Base-by-base conservation (phyloP, 495 filamentous ascomycete genomes). In the Sabuloglossum arenarium region DNA sequence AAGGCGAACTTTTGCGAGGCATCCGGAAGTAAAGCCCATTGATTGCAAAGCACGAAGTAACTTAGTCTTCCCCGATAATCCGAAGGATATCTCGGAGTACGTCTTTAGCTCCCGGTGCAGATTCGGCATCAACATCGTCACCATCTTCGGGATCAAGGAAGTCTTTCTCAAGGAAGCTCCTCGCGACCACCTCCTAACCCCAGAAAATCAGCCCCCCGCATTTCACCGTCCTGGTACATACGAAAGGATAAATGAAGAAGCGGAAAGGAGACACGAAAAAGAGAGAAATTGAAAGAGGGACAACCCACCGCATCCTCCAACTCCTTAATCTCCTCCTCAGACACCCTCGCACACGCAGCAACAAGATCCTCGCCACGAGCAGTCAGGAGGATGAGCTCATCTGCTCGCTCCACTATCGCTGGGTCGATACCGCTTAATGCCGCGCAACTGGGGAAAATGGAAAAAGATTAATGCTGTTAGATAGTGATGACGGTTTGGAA, bases 361-460 rank as follows among this genome's bases (percentile, higher is more conserved):
- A 86, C 75, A 43, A 89, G 66, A 61, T 91, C 85, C 63, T 89
- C 86, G 23, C 86, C 85, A 56, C 75, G 76, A 25, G 78, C 79
- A 39, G 79, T 69, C 53, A 94, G 68, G 19, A 78, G 68, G 30
- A 83, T 80, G 24, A 97, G 71, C 50, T 84, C 76, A 53, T 86
- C 80, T 0, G 93, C 91, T 50, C 88, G 78, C 30, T 81, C 66
- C 27, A 96, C 73, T 37, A 97, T 77, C 23, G 76, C 71, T 27
- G 68, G 66, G 39, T 84, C 79, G 24, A 98, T 77, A 23, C 87
- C 88, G 58, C 90, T 94, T 62, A 93, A 78, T 1, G 80, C 79
- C 19, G 86, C 91, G 62, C 86, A 96, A 47, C 76, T 79, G 52
- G 55, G 28, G 2, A 19, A 21, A 8, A 51, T 23, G 8, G 12